Percentiles rank a stretch among this genome's conserved stretches.
phyloP scores from a whole-genome alignment of 2,329 filamentous ascomycete species.

The Sarocladium strictum region DNA sequence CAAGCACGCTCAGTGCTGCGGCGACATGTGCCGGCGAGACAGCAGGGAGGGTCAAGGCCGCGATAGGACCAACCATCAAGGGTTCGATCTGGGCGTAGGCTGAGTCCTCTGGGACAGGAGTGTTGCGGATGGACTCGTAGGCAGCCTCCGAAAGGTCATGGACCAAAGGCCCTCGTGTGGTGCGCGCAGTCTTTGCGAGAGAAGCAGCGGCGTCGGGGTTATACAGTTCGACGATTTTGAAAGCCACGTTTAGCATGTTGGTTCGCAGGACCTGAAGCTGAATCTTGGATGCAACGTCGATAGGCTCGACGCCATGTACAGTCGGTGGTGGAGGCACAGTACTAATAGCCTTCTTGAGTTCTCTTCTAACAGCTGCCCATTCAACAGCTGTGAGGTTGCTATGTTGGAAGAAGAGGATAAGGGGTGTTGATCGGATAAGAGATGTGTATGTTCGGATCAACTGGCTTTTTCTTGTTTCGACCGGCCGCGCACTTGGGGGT shows the following conservation, averaged over 20 bases:
- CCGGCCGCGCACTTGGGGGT: constrained; percentile 79
- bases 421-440: constrained; percentile 74
- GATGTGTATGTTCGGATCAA: constrained; percentile 82
- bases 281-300: constrained; percentile 53
- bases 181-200: constrained; percentile 23
- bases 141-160: constrained; percentile 51
- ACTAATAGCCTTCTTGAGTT: constrained; percentile 36
- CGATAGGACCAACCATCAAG: constrained; percentile 75
- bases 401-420: constrained; percentile 77
- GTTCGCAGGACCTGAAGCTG: constrained; percentile 82
- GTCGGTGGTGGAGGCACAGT: constrained; percentile 30
- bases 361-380: constrained; percentile 38
- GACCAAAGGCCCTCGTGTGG: constrained; percentile 27
- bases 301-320: constrained; percentile 21
- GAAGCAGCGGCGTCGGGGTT: constrained; percentile 39
- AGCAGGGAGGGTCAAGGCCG: constrained; percentile 70
- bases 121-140: constrained; percentile 39
- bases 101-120: constrained; percentile 30
- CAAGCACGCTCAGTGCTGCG: constrained; percentile 70
- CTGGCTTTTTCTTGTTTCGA: constrained; percentile 86
- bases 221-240: constrained; percentile 83
- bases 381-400: constrained; percentile 66
- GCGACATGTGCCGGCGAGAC: constrained; percentile 82
- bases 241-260: constrained; percentile 78
- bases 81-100: constrained; percentile 59